A percentile compares a stretch with the other conserved stretches of the same genome.
These are phyloP conservation scores for Fusarium sp. DNA, from an alignment of 2,329 filamentous ascomycete genomes.

Conservation along the genomic window DNA sequence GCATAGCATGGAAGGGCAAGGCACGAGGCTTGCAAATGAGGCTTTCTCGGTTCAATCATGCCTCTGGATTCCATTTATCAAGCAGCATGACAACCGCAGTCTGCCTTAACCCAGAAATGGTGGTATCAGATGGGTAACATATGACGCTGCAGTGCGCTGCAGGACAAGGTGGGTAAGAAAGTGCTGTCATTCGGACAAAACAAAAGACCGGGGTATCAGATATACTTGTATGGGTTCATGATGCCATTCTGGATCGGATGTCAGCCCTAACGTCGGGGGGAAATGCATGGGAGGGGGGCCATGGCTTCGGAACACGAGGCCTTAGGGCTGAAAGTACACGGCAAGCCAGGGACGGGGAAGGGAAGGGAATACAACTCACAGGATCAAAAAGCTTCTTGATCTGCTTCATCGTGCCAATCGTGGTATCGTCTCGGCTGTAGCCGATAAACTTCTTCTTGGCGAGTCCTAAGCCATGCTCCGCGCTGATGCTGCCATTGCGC, in stretches of 20 bases:
- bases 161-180: constrained; percentile 20
- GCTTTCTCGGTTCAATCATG: neutral
- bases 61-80: constrained; percentile 4
- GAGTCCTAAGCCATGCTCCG: constrained; percentile 92
- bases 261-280: constrained; percentile 41
- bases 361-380: constrained; percentile 64
- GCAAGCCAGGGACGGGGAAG: constrained; percentile 2
- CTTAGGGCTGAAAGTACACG: constrained; percentile 19
- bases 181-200: constrained; percentile 27
- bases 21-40: constrained; percentile 1
- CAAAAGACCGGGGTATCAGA: constrained; percentile 56
- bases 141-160: constrained; percentile 21
- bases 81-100: constrained; percentile 8
- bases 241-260: constrained; percentile 79
- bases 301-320: neutral
- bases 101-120: neutral
- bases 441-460: constrained; percentile 96
- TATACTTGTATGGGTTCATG: constrained; percentile 99
- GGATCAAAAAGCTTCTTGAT: constrained; percentile 95
- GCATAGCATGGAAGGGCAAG: neutral
- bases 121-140: constrained; percentile 20
- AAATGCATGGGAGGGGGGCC: constrained; percentile 6
- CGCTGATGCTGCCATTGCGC: constrained; percentile 91
- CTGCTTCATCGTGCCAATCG: constrained; percentile 92
- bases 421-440: constrained; percentile 89